phyloP scores from a whole-genome alignment of 345 rosid genomes.

The Mercurialis annua region DNA sequence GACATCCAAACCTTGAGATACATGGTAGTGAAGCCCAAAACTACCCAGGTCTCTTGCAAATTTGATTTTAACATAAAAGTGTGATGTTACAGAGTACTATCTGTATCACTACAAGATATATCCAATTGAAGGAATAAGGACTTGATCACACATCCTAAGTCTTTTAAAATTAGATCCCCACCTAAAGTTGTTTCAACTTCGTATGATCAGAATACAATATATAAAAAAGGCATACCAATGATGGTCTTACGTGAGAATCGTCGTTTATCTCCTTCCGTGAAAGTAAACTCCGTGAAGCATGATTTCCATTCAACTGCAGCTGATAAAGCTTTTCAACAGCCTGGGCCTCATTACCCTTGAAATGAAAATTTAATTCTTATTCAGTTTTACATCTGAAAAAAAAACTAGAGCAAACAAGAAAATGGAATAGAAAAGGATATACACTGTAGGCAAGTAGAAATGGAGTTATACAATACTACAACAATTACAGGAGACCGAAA shows the following conservation, averaged over 20 bases:
- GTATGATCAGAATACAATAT: background rate
- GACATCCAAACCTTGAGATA: background rate
- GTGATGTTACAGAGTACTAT: background rate
- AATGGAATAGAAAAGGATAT: background rate
- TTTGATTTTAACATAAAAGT: background rate
- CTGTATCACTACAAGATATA: background rate
- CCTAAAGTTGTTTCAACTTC: constrained; percentile 5
- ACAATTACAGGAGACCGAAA: background rate
- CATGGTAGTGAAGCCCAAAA: background rate
- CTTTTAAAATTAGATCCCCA: constrained; percentile 1
- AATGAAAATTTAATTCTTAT: constrained; percentile 24
- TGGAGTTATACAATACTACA: constrained; percentile 4
- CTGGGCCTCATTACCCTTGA: constrained; percentile 70
- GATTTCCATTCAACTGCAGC: constrained; percentile 58
- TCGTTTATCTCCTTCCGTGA: constrained; percentile 49
- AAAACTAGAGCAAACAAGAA: background rate
- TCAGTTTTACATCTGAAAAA: constrained; percentile 1
- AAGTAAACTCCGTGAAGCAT: constrained; percentile 45
- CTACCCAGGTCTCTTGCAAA: background rate
- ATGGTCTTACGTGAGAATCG: constrained; percentile 38
- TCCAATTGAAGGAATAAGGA: background rate
- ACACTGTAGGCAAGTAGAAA: background rate
- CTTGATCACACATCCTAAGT: background rate
- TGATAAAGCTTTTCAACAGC: constrained; percentile 66
- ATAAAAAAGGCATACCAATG: constrained; percentile 49